Conservation (phyloP, 257 asterid genomes). For the Capsicum rhomboideum region DNA sequence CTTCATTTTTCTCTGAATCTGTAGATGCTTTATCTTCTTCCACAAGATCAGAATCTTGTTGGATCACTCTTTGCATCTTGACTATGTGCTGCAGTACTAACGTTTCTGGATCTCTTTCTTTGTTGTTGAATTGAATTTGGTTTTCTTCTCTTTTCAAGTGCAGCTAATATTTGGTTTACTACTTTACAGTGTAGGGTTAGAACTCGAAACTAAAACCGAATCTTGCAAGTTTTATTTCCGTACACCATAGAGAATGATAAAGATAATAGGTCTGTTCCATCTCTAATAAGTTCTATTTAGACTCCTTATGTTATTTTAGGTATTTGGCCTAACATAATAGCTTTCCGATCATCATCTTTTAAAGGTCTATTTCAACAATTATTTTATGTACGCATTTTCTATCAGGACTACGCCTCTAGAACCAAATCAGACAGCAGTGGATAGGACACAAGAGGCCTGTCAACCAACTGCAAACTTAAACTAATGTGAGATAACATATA, state of each 20-base stretch:
- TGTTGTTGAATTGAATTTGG: neutral
- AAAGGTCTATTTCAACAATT: neutral
- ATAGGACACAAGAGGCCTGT: slow-evolving; percentile 32
- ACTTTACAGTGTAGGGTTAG: neutral
- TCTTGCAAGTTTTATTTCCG: too few relatives aligned
- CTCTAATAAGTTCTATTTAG: neutral
- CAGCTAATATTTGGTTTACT: neutral
- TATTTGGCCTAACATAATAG: neutral
- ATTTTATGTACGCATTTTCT: neutral
- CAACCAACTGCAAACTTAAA: slow-evolving; percentile 31
- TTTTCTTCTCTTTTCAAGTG: neutral
- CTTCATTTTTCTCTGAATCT: too few relatives aligned
- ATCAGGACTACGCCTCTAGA: slow-evolving; percentile 57
- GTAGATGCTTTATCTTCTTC: neutral
- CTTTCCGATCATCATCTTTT: neutral
- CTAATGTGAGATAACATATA: slow-evolving; percentile 33
- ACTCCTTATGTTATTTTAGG: neutral
- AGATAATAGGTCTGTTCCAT: neutral
- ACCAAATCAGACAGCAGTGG: slow-evolving; percentile 64
- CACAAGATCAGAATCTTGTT: neutral
- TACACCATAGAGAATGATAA: neutral
- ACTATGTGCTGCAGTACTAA: neutral
- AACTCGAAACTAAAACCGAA: neutral
- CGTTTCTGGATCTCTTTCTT: neutral
- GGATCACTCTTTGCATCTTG: neutral